Conservation (phyloP, 495 filamentous ascomycete species). For the Coniosporium apollinis region DNA sequence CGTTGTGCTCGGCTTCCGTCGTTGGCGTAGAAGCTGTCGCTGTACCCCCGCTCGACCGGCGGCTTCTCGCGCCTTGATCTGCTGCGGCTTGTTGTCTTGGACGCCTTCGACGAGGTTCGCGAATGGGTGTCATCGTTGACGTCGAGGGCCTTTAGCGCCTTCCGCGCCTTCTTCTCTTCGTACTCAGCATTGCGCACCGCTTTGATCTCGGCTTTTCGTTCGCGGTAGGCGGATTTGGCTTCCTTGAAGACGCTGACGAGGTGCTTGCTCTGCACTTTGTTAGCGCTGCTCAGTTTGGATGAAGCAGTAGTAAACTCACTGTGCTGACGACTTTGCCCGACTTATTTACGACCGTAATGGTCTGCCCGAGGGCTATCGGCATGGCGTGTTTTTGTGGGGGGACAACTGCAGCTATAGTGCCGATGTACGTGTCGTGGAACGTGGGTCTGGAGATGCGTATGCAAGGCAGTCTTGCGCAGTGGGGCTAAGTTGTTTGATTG, state of each 20-base stretch:
- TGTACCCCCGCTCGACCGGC: conserved; percentile 19
- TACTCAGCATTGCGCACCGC: conserved; percentile 43
- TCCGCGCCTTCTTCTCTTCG: conserved; percentile 34
- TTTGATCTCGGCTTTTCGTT: conserved; percentile 62
- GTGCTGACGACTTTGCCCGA: conserved; percentile 86
- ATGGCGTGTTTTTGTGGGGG: too few species aligned
- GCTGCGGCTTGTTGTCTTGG: conserved; percentile 1
- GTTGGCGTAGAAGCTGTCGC: conserved; percentile 23
- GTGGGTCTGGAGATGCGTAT: too few species aligned
- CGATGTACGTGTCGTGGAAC: too few species aligned
- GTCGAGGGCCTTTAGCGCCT: conserved; percentile 29
- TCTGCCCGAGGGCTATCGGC: conserved; percentile 53
- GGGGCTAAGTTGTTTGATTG: too few species aligned
- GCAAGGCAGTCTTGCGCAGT: too few species aligned
- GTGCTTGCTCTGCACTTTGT: conserved; percentile 57
- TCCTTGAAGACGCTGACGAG: conserved; percentile 75
- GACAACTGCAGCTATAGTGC: too few species aligned
- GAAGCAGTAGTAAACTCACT: conserved; percentile 32
- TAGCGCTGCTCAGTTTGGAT: conserved; percentile 8
- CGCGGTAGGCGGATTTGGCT: conserved; percentile 67
- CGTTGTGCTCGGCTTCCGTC: conserved; percentile 10
- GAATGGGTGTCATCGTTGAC: conserved; percentile 35
- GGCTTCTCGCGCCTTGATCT: conserved; percentile 8
- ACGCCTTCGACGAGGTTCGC: conserved; percentile 15
- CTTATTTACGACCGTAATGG: conserved; percentile 79